Conservation (phyloP, 306 rosid species). For the Oemleria cerasiformis region DNA sequence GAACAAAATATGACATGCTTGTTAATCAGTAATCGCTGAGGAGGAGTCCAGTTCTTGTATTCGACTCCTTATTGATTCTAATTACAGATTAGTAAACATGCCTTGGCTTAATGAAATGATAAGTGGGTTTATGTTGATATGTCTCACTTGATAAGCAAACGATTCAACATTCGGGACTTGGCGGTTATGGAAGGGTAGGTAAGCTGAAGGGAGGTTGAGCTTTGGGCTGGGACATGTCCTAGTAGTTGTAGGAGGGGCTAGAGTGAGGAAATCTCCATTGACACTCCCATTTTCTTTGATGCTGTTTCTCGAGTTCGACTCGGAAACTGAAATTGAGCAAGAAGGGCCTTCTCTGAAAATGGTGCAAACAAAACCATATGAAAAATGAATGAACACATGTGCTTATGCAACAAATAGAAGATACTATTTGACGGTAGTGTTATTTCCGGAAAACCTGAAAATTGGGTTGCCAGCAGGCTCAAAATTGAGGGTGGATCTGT, state of each 20-base stretch:
- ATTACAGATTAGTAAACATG: too few relatives aligned
- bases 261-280: constrained; percentile 51
- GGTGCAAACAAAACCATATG: constrained; percentile 22
- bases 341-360: constrained; percentile 51
- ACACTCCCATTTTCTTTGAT: constrained; percentile 34
- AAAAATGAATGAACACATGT: neutral
- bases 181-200: constrained; percentile 25
- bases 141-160: constrained; percentile 36
- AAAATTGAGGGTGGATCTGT: constrained; percentile 30
- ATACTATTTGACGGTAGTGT: neutral
- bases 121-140: constrained; percentile 8
- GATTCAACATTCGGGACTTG: constrained; percentile 32
- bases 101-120: neutral
- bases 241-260: constrained; percentile 50
- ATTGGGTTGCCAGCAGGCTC: constrained; percentile 28
- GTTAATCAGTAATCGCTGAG: too few relatives aligned
- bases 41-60: too few relatives aligned
- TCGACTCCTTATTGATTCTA: too few relatives aligned
- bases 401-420: constrained; percentile 5
- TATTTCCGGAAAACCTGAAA: constrained; percentile 42
- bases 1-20: neutral
- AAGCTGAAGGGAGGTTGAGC: constrained; percentile 27
- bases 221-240: constrained; percentile 35
- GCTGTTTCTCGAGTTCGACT: constrained; percentile 34
- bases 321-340: constrained; percentile 38